Percentiles rank a stretch among this genome's conserved stretches.
Conservation (phyloP, 2,329 filamentous ascomycete species). For the Aspergillus sp. region DNA sequence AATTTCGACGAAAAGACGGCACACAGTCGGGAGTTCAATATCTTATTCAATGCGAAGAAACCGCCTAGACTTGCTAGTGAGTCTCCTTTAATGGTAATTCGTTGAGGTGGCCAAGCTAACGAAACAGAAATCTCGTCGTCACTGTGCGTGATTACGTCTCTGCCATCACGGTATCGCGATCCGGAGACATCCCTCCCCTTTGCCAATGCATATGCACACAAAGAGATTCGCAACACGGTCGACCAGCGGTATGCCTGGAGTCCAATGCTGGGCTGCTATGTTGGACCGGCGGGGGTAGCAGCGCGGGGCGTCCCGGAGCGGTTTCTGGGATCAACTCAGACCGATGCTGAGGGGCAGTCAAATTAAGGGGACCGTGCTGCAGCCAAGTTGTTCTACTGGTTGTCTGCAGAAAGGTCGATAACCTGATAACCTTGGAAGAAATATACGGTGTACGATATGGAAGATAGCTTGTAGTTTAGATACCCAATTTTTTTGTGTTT, state of each 20-base stretch:
- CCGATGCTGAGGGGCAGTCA: constrained; percentile 1
- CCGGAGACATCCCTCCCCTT: constrained; percentile 78
- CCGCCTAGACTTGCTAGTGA: constrained; percentile 43
- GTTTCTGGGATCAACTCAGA: constrained; percentile 45
- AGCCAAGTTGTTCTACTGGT: neutral
- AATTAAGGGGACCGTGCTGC: neutral
- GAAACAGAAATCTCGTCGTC: constrained; percentile 40
- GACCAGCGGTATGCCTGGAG: constrained; percentile 78
- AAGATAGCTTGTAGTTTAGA: neutral
- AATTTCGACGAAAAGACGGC: constrained; percentile 52
- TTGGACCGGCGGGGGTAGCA: constrained; percentile 54
- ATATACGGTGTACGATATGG: neutral
- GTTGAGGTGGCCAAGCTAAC: neutral
- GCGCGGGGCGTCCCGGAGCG: constrained; percentile 74
- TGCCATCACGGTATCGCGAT: constrained; percentile 75
- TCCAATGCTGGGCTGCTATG: constrained; percentile 71
- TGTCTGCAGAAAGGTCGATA: neutral
- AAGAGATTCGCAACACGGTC: constrained; percentile 66
- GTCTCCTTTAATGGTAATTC: constrained; percentile 16
- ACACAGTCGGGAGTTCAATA: constrained; percentile 47
- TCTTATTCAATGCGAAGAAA: constrained; percentile 51
- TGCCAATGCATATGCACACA: constrained; percentile 68
- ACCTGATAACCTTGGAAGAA: neutral
- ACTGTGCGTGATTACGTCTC: constrained; percentile 75
- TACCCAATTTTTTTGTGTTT: neutral